These are phyloP conservation scores for Arctostaphylos glauca DNA, from an alignment of 148 eudicot species.

Conservation along the genomic window DNA sequence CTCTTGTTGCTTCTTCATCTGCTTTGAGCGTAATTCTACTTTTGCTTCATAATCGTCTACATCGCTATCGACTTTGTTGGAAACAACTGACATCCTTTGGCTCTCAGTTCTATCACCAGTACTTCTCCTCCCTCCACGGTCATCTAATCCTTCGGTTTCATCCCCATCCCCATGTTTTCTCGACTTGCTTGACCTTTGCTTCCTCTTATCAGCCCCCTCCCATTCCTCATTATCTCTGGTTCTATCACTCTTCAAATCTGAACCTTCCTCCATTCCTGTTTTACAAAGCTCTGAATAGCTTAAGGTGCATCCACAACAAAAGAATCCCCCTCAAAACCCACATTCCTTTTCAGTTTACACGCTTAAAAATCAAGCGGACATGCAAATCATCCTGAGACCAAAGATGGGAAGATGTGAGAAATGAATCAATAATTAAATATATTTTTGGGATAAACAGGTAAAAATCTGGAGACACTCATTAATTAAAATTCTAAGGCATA, in stretches of 20 bases:
- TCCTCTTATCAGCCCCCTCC: conserved; percentile 63
- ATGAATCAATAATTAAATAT: too few species aligned
- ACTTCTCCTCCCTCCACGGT: conserved; percentile 53
- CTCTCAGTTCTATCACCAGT: conserved; percentile 55
- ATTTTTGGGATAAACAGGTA: too few species aligned
- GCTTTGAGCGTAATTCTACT: conserved; percentile 55
- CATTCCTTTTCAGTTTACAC: too few species aligned
- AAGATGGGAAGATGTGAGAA: too few species aligned
- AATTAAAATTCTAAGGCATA: too few species aligned
- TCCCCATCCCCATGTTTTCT: conserved; percentile 52
- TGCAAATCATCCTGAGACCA: too few species aligned
- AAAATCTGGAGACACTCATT: too few species aligned
- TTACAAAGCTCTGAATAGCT: too few species aligned
- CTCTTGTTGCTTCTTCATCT: conserved; percentile 53
- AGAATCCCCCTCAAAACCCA: too few species aligned
- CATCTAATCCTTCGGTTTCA: conserved; percentile 55
- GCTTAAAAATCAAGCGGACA: too few species aligned
- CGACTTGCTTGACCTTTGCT: conserved; percentile 54
- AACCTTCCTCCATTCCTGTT: conserved; percentile 1
- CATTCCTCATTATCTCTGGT: conserved; percentile 43
- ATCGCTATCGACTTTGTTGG: conserved; percentile 53
- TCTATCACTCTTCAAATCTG: conserved; percentile 28
- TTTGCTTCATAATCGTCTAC: conserved; percentile 55
- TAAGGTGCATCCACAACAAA: neutral
- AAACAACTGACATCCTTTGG: conserved; percentile 52